Base-by-base conservation (phyloP, 1,139 yeast species). In the Geotrichum macrosporum region DNA sequence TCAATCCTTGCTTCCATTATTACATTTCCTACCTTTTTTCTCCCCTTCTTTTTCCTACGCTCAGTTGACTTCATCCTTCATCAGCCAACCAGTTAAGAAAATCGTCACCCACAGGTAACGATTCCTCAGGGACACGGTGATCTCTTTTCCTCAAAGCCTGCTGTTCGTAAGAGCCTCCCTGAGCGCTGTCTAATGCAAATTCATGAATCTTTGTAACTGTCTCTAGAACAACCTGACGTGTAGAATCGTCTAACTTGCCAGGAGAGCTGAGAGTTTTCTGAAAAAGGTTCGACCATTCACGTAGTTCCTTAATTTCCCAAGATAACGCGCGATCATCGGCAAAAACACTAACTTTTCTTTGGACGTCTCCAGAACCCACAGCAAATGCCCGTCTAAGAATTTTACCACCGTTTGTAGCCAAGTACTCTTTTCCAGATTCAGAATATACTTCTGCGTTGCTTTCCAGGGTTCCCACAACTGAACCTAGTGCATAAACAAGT, bases 31-130 rank as follows among this genome's bases (percentile, higher is more conserved):
- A n/a, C n/a, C n/a, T n/a, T n/a, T n/a, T n/a, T n/a, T n/a, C n/a
- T n/a, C n/a, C n/a, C n/a, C n/a, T n/a, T n/a, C n/a, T n/a, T n/a
- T n/a, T n/a, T n/a, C n/a, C n/a, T n/a, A n/a, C n/a, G n/a, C n/a
- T n/a, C n/a, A n/a, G n/a, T n/a, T n/a, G n/a, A n/a, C n/a, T n/a
- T n/a, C n/a, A n/a, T n/a, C n/a, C n/a, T n/a, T n/a, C n/a, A n/a
- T n/a, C 59, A 15, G 79, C 73, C 41, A 86, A 65, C 95, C 95
- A 86, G 31, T 73, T 65, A 45, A 85, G 55, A 55, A 85, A 64
- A 2, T 52, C 49, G 34, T 57, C 59, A 18, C 51, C 47, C 1
- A 61, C 58, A 1, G 57, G 53, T 18, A 62, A 50, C 39, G 39
- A 44, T 32, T 47, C 50, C 16, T 44, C 45, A 5, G 35, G 16